Conservation (phyloP, 2,329 filamentous ascomycete genomes). For the Colletotrichum viniferum region DNA sequence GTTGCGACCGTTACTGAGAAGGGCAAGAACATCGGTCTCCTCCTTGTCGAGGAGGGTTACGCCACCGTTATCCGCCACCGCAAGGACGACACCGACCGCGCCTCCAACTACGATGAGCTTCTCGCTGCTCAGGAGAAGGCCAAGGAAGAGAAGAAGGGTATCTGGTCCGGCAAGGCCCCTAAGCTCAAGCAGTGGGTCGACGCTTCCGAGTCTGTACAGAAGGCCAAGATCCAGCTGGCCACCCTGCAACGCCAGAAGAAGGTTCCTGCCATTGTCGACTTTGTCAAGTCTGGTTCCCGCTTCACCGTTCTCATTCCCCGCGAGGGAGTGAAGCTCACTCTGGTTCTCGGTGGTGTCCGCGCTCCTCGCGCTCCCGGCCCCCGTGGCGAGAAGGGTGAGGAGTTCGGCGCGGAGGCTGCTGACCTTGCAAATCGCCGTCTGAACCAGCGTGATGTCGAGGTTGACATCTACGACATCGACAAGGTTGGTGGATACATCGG, state of each 20-base stretch:
- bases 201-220: constrained; percentile 90
- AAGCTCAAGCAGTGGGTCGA: constrained; percentile 85
- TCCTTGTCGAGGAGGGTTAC: constrained; percentile 90
- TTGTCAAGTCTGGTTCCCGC: constrained; percentile 94
- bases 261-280: constrained; percentile 92
- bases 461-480: constrained; percentile 93
- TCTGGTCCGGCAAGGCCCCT: constrained; percentile 91
- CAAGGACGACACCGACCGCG: constrained; percentile 92
- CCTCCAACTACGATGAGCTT: constrained; percentile 91
- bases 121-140: constrained; percentile 81
- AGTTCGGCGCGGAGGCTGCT: constrained; percentile 92
- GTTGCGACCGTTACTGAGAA: constrained; percentile 86
- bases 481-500: constrained; percentile 98
- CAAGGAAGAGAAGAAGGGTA: constrained; percentile 87
- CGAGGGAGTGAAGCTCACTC: constrained; percentile 91
- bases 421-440: constrained; percentile 88
- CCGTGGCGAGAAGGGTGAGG: constrained; percentile 81
- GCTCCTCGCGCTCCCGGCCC: constrained; percentile 83
- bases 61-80: constrained; percentile 93
- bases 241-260: constrained; percentile 89
- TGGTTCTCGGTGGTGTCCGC: constrained; percentile 92
- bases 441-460: constrained; percentile 94
- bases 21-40: constrained; percentile 84
- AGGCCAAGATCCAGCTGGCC: constrained; percentile 92
- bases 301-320: constrained; percentile 92